Evolutionary conservation across 176 grass and related monocot genomes (phyloP).

Genomic region (Melocanna baccifera): DNA sequence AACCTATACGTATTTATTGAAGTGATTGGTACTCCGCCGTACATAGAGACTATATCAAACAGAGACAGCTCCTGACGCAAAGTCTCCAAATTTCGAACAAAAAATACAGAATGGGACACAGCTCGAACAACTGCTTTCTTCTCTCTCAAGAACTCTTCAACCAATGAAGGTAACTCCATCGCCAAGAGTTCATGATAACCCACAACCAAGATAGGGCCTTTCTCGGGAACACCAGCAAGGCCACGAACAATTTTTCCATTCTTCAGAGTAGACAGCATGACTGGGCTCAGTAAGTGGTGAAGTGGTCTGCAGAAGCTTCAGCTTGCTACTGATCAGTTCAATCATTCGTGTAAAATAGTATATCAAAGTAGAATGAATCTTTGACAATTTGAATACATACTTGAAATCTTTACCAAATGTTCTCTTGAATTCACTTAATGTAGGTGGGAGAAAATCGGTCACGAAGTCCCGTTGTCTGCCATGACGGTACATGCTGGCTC

Average conservation of each 20-base stretch:
- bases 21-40: conserved; percentile 41
- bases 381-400: conserved; percentile 17
- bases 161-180: conserved; percentile 45
- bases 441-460: conserved; percentile 63
- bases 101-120: conserved; percentile 43
- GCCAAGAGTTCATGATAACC: conserved; percentile 61
- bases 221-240: conserved; percentile 53
- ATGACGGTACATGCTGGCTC: conserved; percentile 49
- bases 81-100: conserved; percentile 28
- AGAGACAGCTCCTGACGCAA: conserved; percentile 36
- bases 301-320: conserved; percentile 43
- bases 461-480: conserved; percentile 41
- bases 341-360: neutral
- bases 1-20: conserved; percentile 55
- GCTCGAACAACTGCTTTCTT: conserved; percentile 35
- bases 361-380: neutral
- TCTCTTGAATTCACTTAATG: conserved; percentile 67
- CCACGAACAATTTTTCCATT: conserved; percentile 54
- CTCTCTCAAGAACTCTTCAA: conserved; percentile 57
- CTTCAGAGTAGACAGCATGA: conserved; percentile 51
- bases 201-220: conserved; percentile 67
- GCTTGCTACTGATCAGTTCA: neutral
- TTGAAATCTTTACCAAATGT: conserved; percentile 40
- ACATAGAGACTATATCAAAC: conserved; percentile 35
- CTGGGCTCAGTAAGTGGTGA: conserved; percentile 43